phyloP scores from a whole-genome alignment of 1,284 basidiomycete genomes.

The Microbotryum silenes-acaulis region DNA sequence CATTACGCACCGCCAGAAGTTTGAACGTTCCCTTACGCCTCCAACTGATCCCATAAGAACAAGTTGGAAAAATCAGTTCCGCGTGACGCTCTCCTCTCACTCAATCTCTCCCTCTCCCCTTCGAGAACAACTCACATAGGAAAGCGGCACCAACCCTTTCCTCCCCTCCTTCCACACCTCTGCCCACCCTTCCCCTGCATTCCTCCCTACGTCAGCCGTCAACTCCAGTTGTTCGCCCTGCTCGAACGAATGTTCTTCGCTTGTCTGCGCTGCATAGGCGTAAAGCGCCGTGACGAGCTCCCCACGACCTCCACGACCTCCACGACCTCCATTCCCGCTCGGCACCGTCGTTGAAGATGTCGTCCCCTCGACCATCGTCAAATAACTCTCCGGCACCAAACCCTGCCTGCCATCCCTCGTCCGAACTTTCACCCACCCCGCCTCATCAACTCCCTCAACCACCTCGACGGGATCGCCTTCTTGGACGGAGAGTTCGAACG shows the following conservation, averaged over 20 bases:
- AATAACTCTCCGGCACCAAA: constrained; percentile 68
- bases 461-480: constrained; percentile 57
- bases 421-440: constrained; percentile 73
- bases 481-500: constrained; percentile 61
- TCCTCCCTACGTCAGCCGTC: constrained; percentile 38
- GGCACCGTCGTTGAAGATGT: too few species aligned
- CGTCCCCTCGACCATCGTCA: constrained; percentile 52
- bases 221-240: constrained; percentile 59
- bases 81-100: too few species aligned
- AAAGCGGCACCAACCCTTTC: constrained; percentile 25
- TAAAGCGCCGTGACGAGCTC: constrained; percentile 49
- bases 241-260: constrained; percentile 59
- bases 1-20: too few species aligned
- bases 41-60: too few species aligned
- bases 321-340: too few species aligned
- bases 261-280: constrained; percentile 56
- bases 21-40: too few species aligned
- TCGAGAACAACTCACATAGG: constrained; percentile 24
- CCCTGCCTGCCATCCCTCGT: constrained; percentile 55
- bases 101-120: too few species aligned
- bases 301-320: too few species aligned
- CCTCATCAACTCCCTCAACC: constrained; percentile 67
- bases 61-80: too few species aligned
- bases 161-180: constrained; percentile 26
- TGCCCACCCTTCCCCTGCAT: constrained; percentile 25